Conservation (phyloP, 2,329 filamentous ascomycete genomes). For the Laburnicola sp. region DNA sequence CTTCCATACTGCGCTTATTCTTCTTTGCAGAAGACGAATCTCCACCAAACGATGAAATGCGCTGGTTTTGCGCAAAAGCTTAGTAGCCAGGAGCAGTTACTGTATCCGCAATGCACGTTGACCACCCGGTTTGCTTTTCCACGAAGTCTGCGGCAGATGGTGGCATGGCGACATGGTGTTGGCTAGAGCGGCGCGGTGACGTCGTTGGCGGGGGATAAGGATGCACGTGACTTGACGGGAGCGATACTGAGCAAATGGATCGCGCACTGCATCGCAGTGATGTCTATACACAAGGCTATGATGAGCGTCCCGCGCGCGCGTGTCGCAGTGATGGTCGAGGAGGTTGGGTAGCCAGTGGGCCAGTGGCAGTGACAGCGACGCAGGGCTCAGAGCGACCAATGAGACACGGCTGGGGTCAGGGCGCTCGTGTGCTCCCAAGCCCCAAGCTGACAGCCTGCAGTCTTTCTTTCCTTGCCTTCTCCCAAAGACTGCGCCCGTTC, state of each 20-base stretch:
- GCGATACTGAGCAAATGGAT: slow-evolving; percentile 19
- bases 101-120: not conserved
- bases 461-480: too few relatives aligned
- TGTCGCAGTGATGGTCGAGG: too few relatives aligned
- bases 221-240: slow-evolving; percentile 16
- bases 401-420: not conserved
- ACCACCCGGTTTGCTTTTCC: slow-evolving; percentile 19
- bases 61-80: too few relatives aligned
- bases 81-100: not conserved
- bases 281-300: slow-evolving; percentile 9
- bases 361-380: not conserved
- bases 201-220: slow-evolving; percentile 26
- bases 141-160: slow-evolving; percentile 19
- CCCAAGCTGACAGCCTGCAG: not conserved
- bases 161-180: slow-evolving; percentile 31
- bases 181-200: slow-evolving; percentile 25
- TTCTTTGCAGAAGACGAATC: not conserved
- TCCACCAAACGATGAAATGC: too few relatives aligned
- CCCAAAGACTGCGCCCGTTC: too few relatives aligned
- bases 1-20: slow-evolving; percentile 64
- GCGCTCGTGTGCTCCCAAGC: not conserved
- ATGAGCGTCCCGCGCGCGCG: not conserved
- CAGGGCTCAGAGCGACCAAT: slow-evolving; percentile 6
- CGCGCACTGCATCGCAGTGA: slow-evolving; percentile 16
- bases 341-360: not conserved